These are phyloP conservation scores for Cyclotella baltica DNA, from an alignment of 108 stramenopile genomes.

Conservation along the genomic window DNA sequence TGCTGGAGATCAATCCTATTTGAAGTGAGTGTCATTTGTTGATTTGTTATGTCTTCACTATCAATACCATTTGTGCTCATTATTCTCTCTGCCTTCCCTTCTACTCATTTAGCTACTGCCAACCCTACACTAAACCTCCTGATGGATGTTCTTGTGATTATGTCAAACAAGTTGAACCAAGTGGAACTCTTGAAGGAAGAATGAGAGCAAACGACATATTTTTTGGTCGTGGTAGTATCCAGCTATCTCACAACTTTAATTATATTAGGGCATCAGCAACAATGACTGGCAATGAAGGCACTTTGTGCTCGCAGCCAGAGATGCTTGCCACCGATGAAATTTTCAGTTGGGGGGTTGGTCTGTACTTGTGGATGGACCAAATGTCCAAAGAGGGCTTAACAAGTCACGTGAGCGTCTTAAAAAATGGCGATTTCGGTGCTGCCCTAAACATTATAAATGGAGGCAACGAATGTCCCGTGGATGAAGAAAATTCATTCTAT, in stretches of 20 bases:
- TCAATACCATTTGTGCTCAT: neutral
- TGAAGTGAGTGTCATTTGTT: conserved; percentile 13
- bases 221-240: conserved; percentile 39
- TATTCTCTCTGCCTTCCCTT: neutral
- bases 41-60: neutral
- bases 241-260: conserved; percentile 42
- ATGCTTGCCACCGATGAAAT: conserved; percentile 24
- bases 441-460: conserved; percentile 35
- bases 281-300: conserved; percentile 35
- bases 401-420: conserved; percentile 31
- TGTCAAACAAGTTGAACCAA: conserved; percentile 43
- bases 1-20: conserved; percentile 38
- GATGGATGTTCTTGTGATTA: conserved; percentile 40
- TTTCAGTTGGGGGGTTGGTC: conserved; percentile 31
- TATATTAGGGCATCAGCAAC: conserved; percentile 41
- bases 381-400: conserved; percentile 38
- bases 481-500: conserved; percentile 25
- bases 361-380: conserved; percentile 41
- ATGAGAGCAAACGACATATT: conserved; percentile 40
- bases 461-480: conserved; percentile 26
- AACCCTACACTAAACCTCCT: conserved; percentile 37
- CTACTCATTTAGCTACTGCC: conserved; percentile 22
- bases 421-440: conserved; percentile 29
- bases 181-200: conserved; percentile 28
- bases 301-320: conserved; percentile 36